Base-by-base conservation (phyloP, 148 eudicot species). In the Amaranthus palmeri region DNA sequence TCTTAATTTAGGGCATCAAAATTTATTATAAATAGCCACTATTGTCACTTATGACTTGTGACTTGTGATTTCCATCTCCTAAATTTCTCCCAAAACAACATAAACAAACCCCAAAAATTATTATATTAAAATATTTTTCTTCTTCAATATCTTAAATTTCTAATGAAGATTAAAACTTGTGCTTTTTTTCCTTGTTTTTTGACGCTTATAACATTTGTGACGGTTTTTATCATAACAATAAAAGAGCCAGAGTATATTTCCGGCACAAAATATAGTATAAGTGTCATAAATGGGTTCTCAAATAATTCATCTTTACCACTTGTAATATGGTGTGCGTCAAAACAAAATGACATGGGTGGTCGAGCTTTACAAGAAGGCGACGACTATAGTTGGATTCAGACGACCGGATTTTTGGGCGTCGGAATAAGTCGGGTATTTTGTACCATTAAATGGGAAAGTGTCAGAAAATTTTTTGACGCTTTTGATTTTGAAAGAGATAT, bases 301-400 rank as follows among this genome's bases (percentile, higher is more conserved):
- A 87, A 78, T 82, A 86, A 89, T 80, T 89, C 93, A 0, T 85
- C 92, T 4, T 7, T 88, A 65, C 83, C 93, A 0, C 65, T 88
- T 36, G 88, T 88, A 8, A 84, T 86, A 14, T 89, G 90, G 93
- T 89, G 93, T 68, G 67, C 77, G 18, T 61, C 88, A 1, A 46
- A 49, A 4, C 79, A 77, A 0, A 36, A 40, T 0, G 86, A 86
- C 57, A 83, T 89, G 75, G 92, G 93, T 0, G 90, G 90, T 1
- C 80, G 93, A 49, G 93, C 90, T 1, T 81, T 89, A 12, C 93
- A 89, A 63, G 90, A 86, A 44, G 86, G 88, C 0, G 93, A 89
- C 47, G 90, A 89, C 41, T 89, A 81, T 54, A 80, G 88, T 47
- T 85, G 86, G 90, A 80, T 51, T 14, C 49, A 77, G 0, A 68